Evolutionary conservation across 75 land plant genomes (phyloP).

Genomic region (Pinus albicaulis): DNA sequence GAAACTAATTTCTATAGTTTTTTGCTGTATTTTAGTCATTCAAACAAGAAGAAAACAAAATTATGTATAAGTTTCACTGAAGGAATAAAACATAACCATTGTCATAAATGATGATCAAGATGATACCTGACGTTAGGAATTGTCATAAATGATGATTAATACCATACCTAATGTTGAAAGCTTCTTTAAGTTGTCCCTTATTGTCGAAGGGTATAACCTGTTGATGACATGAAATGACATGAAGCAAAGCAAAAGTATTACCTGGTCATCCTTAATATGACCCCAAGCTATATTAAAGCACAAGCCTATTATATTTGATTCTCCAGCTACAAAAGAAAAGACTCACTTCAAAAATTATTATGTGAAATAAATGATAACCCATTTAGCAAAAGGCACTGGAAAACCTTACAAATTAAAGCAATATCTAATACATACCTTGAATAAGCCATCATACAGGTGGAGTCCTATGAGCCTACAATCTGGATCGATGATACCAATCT

Average conservation of each 20-base stretch:
- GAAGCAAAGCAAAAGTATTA: neutral
- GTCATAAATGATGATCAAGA: neutral
- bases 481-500: conserved; percentile 99
- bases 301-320: neutral
- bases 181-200: conserved; percentile 98
- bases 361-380: no score
- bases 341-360: neutral
- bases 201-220: conserved; percentile 98
- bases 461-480: conserved; percentile 97
- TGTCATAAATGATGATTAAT: neutral
- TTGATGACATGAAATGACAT: neutral
- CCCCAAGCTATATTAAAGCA: neutral
- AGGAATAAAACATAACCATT: neutral
- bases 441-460: conserved; percentile 97
- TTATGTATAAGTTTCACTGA: no score
- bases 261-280: neutral
- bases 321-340: neutral
- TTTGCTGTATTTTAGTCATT: no score
- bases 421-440: conserved; percentile 61
- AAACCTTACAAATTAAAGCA: neutral
- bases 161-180: conserved; percentile 94
- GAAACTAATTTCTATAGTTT: no score
- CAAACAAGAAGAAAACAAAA: no score
- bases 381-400: no score
- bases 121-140: neutral